Evolutionary conservation across 148 eudicot genomes (phyloP).

Genomic region (Silene latifolia): DNA sequence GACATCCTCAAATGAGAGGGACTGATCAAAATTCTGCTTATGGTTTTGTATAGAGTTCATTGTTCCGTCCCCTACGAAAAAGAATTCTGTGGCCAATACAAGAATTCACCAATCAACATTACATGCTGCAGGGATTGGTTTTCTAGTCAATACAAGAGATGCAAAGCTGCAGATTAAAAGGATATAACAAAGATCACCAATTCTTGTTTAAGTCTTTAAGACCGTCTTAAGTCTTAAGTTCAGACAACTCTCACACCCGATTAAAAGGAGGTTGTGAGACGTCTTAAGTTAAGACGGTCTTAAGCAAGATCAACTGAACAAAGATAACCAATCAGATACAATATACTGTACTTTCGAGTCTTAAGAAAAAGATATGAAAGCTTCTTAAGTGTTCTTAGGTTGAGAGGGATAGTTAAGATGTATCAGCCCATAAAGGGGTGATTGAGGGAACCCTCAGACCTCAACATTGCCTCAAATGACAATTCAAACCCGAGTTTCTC

Average conservation of each 20-base stretch:
- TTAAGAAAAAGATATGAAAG: not conserved
- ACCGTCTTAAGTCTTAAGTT: too few species aligned
- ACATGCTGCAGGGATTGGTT: not conserved
- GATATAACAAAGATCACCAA: too few species aligned
- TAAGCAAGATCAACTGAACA: too few species aligned
- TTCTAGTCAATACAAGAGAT: not conserved
- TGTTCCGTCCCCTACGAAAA: constrained; percentile 9
- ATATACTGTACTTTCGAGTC: not conserved
- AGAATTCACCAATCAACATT: not conserved
- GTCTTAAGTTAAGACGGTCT: too few species aligned
- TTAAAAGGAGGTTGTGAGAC: too few species aligned
- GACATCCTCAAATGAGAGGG: constrained; percentile 46
- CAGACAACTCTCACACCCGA: too few species aligned
- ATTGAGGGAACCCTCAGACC: not conserved
- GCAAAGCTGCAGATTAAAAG: constrained; percentile 4
- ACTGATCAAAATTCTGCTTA: constrained; percentile 26
- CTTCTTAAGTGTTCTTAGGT: not conserved
- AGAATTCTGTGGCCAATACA: not conserved
- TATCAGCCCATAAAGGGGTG: too few species aligned
- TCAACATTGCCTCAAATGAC: not conserved
- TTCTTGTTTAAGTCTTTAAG: too few species aligned
- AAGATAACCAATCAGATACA: not conserved
- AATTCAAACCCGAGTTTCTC: not conserved
- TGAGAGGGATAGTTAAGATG: not conserved
- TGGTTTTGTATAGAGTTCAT: constrained; percentile 35